Evolutionary conservation across 2,329 filamentous ascomycete genomes (phyloP).

Genomic region (Pseudocercospora pini-densiflorae): DNA sequence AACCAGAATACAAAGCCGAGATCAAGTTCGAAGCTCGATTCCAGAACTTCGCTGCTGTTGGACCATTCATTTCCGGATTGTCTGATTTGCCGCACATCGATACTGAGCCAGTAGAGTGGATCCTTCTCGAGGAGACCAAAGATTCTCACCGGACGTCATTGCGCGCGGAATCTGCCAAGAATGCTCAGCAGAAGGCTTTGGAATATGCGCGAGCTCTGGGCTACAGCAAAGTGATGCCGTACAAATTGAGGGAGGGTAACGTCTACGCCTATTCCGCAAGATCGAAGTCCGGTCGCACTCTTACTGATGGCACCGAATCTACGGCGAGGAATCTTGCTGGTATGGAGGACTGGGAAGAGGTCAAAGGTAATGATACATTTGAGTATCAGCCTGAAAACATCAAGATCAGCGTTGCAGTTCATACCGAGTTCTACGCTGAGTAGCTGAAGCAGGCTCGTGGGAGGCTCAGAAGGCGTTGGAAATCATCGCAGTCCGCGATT

Average conservation of each 20-base stretch:
- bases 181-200: slow-evolving; percentile 16
- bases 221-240: slow-evolving; percentile 10
- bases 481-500: not conserved
- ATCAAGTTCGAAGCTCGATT: slow-evolving; percentile 16
- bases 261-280: slow-evolving; percentile 4
- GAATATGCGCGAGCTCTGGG: slow-evolving; percentile 21
- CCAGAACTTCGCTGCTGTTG: slow-evolving; percentile 12
- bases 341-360: slow-evolving; percentile 10
- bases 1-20: not conserved
- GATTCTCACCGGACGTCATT: slow-evolving; percentile 13
- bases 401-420: not conserved
- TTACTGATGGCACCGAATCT: not conserved
- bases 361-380: not conserved
- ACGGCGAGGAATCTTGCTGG: slow-evolving; percentile 17
- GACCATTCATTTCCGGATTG: not conserved
- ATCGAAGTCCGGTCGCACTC: slow-evolving; percentile 5
- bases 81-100: not conserved
- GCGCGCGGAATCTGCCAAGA: slow-evolving; percentile 13
- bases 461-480: not conserved
- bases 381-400: not conserved
- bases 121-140: slow-evolving; percentile 14
- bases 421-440: not conserved
- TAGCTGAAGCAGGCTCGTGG: not conserved
- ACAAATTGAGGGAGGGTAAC: slow-evolving; percentile 6
- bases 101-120: slow-evolving; percentile 16